phyloP scores from a whole-genome alignment of 2,329 filamentous ascomycete genomes.

The Colletotrichum lini region DNA sequence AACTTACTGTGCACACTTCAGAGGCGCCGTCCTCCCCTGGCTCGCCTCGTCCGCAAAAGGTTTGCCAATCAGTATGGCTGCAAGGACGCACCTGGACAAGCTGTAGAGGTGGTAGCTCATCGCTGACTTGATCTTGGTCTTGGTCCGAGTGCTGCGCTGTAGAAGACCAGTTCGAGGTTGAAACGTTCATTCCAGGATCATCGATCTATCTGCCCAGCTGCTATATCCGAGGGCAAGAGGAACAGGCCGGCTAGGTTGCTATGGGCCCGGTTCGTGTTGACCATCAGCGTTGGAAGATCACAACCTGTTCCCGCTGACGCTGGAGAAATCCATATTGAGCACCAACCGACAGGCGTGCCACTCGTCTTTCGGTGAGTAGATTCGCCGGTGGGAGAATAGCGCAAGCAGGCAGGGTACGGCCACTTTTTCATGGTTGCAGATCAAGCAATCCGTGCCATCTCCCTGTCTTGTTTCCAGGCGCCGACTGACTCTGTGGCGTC shows the following conservation, averaged over 20 bases:
- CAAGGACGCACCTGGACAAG: constrained; percentile 26
- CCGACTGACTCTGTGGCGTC: constrained; percentile 18
- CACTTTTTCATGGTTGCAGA: constrained; percentile 28
- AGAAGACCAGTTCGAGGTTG: constrained; percentile 40
- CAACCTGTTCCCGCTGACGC: not conserved
- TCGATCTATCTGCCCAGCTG: constrained; percentile 29
- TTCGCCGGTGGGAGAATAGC: constrained; percentile 7
- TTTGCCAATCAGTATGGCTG: constrained; percentile 17
- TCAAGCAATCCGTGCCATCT: constrained; percentile 26
- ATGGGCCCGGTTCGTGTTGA: constrained; percentile 11
- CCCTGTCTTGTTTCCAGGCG: constrained; percentile 27
- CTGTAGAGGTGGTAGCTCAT: not conserved
- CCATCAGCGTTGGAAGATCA: constrained; percentile 7
- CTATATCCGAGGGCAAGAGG: constrained; percentile 2
- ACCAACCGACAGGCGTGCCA: constrained; percentile 9
- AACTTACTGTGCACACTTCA: constrained; percentile 16
- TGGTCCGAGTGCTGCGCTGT: constrained; percentile 28
- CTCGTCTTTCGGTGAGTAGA: constrained; percentile 1
- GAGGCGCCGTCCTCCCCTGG: constrained; percentile 1
- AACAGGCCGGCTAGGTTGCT: constrained; percentile 4
- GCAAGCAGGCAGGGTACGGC: not conserved
- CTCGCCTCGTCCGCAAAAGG: constrained; percentile 27
- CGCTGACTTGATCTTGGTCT: constrained; percentile 16
- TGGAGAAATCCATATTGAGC: not conserved
- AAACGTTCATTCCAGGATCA: constrained; percentile 41